Evolutionary conservation across 164 flowering plant species (phyloP), one percentile per base, ranked within the genome.

Genomic region (Magnolia kwangsiensis): DNA sequence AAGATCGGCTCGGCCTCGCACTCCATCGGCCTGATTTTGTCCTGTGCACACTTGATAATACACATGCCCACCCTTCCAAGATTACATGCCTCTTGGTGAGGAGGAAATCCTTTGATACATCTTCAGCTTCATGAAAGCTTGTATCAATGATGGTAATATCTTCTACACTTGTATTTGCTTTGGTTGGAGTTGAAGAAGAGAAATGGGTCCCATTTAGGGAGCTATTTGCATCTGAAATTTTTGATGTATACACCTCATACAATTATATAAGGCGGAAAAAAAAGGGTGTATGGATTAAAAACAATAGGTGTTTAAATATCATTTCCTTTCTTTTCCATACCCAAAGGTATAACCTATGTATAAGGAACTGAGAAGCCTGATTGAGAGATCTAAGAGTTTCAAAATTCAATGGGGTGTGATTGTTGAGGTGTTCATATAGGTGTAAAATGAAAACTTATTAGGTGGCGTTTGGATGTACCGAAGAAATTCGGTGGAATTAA

Each of bases 21-120:
- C 91, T 92, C 8, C 93, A 92, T 78, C 76, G 89, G 64, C 94
- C 97, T 0, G 93, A 92, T 75, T 89, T 92, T 76, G 89, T 90
- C 68, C 55, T 90, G 78, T 89, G 94, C 73, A 86, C 87, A 61
- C 84, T 90, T 16, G 89, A 89, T 24, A 86, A 89, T 66, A 89
- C 89, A 1, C 89, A 83, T 74, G 82, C 90, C 45, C 85, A 84
- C 50, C 89, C 92, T 23, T 85, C 91, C 9, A 90, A 78, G 77
- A 83, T 92, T 73, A 88, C 89, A 18, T 92, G 94, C 83, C 87
- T 89, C 50, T 77, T 90, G 73, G 86, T 90, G 63, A 86, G 92
- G 84, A 89, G 83, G 79, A 86, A 81, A 72, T 90, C 97, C 51
- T 92, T 90, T 75, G 93, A 92, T 24, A 68, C 82, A 69, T 73